These are phyloP conservation scores for Hylodesmum podocarpum DNA, from an alignment of 306 rosid genomes.

Conservation along the genomic window DNA sequence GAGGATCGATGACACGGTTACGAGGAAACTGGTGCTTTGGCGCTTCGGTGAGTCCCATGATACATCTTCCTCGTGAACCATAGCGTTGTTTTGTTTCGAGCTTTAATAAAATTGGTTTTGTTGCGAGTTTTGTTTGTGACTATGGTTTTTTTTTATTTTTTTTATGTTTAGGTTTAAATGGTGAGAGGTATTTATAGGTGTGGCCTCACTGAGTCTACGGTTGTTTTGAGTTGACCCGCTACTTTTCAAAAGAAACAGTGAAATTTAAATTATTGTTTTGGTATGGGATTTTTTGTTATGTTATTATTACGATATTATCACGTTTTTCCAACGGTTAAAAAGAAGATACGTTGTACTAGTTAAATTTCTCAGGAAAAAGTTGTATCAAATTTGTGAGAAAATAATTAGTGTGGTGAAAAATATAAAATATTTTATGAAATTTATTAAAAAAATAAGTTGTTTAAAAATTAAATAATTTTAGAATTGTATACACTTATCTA, in stretches of 20 bases:
- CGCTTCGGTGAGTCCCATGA: slow-evolving; percentile 37
- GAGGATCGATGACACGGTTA: slow-evolving; percentile 43
- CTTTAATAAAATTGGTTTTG: not conserved
- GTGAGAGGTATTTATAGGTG: not conserved
- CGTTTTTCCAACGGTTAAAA: too few species aligned
- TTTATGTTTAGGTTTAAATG: not conserved
- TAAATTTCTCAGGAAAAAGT: too few species aligned
- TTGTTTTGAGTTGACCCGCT: slow-evolving; percentile 23
- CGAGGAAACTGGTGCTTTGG: slow-evolving; percentile 28
- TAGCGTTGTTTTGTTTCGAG: not conserved
- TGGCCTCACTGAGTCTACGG: slow-evolving; percentile 37
- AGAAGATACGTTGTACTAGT: too few species aligned
- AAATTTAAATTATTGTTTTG: not conserved
- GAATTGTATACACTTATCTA: too few species aligned
- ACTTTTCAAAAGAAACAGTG: too few species aligned
- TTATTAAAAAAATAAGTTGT: too few species aligned
- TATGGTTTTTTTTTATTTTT: not conserved
- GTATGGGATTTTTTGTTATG: too few species aligned
- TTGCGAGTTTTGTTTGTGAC: not conserved
- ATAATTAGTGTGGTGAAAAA: too few species aligned
- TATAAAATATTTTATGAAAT: too few species aligned
- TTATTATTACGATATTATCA: too few species aligned
- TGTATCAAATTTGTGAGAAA: too few species aligned
- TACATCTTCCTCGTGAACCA: slow-evolving; percentile 6
- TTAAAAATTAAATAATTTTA: too few species aligned